A percentile compares a stretch with the other conserved stretches of the same genome.
phyloP scores from a whole-genome alignment of 208 protist genomes.

The Acanthamoeba triangularis region DNA sequence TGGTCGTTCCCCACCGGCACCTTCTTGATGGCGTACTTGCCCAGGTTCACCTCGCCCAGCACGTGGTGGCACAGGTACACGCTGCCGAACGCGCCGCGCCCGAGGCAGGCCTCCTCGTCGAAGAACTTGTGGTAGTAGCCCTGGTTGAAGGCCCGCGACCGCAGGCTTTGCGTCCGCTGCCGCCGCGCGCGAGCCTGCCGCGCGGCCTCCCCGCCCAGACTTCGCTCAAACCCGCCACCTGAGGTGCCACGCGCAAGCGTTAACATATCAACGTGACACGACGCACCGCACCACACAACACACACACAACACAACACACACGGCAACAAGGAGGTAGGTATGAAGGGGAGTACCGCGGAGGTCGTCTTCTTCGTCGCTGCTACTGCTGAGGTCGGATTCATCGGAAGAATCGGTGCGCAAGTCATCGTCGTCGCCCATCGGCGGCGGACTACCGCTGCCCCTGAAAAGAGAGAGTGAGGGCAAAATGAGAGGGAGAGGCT shows the following conservation, averaged over 20 bases:
- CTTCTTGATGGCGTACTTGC: slow-evolving; percentile 67
- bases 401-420: neutral
- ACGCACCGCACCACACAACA: neutral
- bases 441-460: neutral
- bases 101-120: slow-evolving; percentile 27
- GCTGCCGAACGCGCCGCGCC: slow-evolving; percentile 59
- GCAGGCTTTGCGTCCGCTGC: neutral
- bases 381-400: neutral
- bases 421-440: neutral
- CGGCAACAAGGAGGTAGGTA: neutral
- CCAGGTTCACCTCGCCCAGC: slow-evolving; percentile 57
- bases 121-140: slow-evolving; percentile 74
- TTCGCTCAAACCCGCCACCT: too few relatives aligned
- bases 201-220: neutral
- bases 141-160: slow-evolving; percentile 58
- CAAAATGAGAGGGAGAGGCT: neutral
- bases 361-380: neutral
- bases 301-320: too few relatives aligned
- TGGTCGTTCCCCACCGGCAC: slow-evolving; percentile 61
- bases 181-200: neutral
- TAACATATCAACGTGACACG: too few relatives aligned
- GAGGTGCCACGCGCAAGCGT: too few relatives aligned
- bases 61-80: slow-evolving; percentile 57
- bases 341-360: neutral
- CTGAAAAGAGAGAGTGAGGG: neutral